Conservation (phyloP, 352 stramenopile species). For the Pythium dissimile region DNA sequence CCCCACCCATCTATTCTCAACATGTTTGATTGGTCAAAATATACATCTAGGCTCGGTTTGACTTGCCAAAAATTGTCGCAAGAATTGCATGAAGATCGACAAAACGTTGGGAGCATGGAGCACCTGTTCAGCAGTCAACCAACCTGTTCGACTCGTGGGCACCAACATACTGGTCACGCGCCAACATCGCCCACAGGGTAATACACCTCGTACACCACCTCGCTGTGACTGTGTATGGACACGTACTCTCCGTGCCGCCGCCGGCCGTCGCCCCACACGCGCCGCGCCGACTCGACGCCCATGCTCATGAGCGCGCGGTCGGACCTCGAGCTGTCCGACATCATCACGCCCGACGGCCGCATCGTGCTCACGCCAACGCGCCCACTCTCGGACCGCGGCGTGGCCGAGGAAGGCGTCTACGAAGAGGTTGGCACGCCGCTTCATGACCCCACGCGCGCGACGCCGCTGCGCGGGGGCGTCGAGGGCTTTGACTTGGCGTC, state of each 20-base stretch:
- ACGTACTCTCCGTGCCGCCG: slow-evolving; percentile 14
- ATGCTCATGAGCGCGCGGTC: slow-evolving; percentile 27
- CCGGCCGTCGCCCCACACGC: neutral
- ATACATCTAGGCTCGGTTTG: too few species aligned
- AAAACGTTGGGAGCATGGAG: too few species aligned
- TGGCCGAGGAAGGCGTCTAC: slow-evolving; percentile 7
- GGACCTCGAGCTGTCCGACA: slow-evolving; percentile 17
- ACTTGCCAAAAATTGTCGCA: neutral
- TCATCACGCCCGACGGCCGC: slow-evolving; percentile 20
- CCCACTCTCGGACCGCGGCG: neutral
- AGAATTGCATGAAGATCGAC: too few species aligned
- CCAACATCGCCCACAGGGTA: neutral
- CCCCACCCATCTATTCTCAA: too few species aligned
- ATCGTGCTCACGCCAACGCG: slow-evolving; percentile 25
- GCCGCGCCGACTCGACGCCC: slow-evolving; percentile 22
- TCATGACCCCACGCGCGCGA: slow-evolving; percentile 5
- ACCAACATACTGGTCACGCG: neutral
- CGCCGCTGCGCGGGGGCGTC: neutral
- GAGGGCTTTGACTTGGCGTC: neutral
- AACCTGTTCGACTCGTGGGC: too few species aligned
- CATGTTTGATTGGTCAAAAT: neutral
- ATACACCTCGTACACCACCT: neutral
- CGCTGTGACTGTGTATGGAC: slow-evolving; percentile 6
- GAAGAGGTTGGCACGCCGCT: slow-evolving; percentile 14
- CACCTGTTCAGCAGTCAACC: too few species aligned